phyloP scores from a whole-genome alignment of 2,329 filamentous ascomycete species.

The Chaetomiaceae sp. region DNA sequence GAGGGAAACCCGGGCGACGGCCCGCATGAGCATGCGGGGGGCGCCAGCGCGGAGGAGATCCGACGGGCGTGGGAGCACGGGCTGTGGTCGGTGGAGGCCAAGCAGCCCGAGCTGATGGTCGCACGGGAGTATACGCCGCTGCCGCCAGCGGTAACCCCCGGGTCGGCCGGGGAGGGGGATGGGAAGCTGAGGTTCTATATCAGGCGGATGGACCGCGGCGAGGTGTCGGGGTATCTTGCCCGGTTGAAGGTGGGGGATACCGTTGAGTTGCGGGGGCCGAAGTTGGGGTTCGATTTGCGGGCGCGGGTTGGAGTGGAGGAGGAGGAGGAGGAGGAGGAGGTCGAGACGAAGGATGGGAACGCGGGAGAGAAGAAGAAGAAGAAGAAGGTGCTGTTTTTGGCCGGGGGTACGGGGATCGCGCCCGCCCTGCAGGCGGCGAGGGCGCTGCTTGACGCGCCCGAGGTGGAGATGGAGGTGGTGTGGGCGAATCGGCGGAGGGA shows the following conservation, averaged over 20 bases:
- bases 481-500: constrained; percentile 66
- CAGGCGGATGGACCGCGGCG: constrained; percentile 71
- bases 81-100: constrained; percentile 86
- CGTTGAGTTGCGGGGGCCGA: constrained; percentile 75
- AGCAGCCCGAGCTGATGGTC: constrained; percentile 92
- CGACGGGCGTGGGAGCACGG: constrained; percentile 54
- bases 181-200: constrained; percentile 67
- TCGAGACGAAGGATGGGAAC: not conserved
- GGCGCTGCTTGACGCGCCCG: constrained; percentile 43
- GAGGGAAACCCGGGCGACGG: too few species aligned
- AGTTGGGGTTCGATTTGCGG: constrained; percentile 58
- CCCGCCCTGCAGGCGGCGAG: constrained; percentile 78
- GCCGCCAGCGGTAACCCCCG: constrained; percentile 44
- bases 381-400: constrained; percentile 67
- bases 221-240: constrained; percentile 80
- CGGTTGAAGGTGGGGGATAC: constrained; percentile 56
- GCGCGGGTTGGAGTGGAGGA: constrained; percentile 31
- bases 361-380: constrained; percentile 24
- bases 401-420: constrained; percentile 88
- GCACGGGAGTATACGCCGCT: constrained; percentile 87
- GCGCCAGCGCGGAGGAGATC: constrained; percentile 12
- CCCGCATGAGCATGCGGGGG: not conserved
- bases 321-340: not conserved
- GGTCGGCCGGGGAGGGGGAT: constrained; percentile 6
- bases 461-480: constrained; percentile 49